Conservation (phyloP, 805 yeast genomes). For the Ogataea dorogensis region DNA sequence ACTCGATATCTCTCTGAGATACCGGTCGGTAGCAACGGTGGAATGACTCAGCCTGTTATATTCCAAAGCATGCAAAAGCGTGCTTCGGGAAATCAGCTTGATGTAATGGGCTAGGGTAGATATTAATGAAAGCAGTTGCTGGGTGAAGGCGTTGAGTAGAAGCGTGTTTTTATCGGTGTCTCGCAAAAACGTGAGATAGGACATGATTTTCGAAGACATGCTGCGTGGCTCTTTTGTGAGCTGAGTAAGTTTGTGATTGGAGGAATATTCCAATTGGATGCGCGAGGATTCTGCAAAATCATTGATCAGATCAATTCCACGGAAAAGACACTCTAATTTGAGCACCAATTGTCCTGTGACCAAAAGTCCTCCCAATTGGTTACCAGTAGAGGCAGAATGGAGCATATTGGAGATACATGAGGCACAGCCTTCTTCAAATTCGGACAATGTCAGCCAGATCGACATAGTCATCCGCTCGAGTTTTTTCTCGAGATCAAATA, state of each 20-base stretch:
- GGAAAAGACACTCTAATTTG: conserved; percentile 73
- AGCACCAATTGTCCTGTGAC: conserved; percentile 72
- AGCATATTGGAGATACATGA: conserved; percentile 89
- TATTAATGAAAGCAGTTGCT: conserved; percentile 73
- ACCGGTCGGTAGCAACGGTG: conserved; percentile 60
- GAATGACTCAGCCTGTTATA: conserved; percentile 57
- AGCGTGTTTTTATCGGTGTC: conserved; percentile 44
- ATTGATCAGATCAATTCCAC: conserved; percentile 58
- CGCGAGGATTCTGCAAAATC: conserved; percentile 23
- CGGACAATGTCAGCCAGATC: conserved; percentile 85
- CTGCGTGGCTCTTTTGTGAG: conserved; percentile 72
- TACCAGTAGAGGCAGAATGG: conserved; percentile 72
- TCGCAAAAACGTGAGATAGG: conserved; percentile 78
- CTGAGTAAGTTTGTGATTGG: conserved; percentile 34
- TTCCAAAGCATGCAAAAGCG: conserved; percentile 74
- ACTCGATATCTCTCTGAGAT: conserved; percentile 51
- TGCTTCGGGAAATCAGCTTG: conserved; percentile 77
- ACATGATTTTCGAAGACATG: conserved; percentile 85
- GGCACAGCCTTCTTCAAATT: conserved; percentile 89
- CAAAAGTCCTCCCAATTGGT: conserved; percentile 62
- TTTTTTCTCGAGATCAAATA: conserved; percentile 58
- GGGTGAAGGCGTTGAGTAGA: conserved; percentile 44
- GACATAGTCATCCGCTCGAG: conserved; percentile 56
- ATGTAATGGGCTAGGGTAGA: conserved; percentile 92
- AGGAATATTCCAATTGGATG: conserved; percentile 22